Evolutionary conservation across 352 stramenopile species (phyloP), one percentile per base, ranked within the genome.

Genomic region (Phytophthora melonis): DNA sequence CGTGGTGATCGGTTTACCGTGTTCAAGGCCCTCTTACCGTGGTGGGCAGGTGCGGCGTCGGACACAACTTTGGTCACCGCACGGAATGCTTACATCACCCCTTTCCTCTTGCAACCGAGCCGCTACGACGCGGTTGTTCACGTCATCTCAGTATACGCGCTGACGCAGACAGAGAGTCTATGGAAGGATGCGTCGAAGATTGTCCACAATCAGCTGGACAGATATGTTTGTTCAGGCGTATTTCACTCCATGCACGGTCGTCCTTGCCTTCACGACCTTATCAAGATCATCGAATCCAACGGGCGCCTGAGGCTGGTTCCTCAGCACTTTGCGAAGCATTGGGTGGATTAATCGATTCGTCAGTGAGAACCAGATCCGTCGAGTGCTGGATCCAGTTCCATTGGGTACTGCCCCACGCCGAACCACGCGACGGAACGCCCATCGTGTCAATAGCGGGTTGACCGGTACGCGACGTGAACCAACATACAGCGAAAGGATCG

Each of bases 261-360:
- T 5, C 63, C 63, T 10, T 70, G 54, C 41, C 8, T 63, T 5
- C 63, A 70, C 19, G 54, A 70, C 7, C 63, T 63, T 1, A 11
- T 16, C 18, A 16, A 49, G 57, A 41, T 5, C 36, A n/a, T 49
- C 47, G 2, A 69, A 36, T 69, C 39, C 9, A 69, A 63, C 18
- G 52, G 53, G 3, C 10, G 45, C 61, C 19, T 43, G 6, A 3
- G 8, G 10, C 45, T 34, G 2, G 34, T 21, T 10, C 45, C 59
- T 23, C 45, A 49, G 30, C 16, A 66, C 14, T 57, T 50, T 66
- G 59, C 18, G 14, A 23, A 39, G 23, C 23, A 63, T 14, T 63
- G n/a, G 23, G 34, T 54, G 47, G 27, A 54, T 67, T 7, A 67
- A 67, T 59, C 16, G 47, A 2, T 16, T 16, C 11, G 45, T 53